Percentiles rank a stretch among this genome's conserved stretches.
These are phyloP conservation scores for Triticum urartu DNA, from an alignment of 176 grass and related monocot species.

Conservation along the genomic window DNA sequence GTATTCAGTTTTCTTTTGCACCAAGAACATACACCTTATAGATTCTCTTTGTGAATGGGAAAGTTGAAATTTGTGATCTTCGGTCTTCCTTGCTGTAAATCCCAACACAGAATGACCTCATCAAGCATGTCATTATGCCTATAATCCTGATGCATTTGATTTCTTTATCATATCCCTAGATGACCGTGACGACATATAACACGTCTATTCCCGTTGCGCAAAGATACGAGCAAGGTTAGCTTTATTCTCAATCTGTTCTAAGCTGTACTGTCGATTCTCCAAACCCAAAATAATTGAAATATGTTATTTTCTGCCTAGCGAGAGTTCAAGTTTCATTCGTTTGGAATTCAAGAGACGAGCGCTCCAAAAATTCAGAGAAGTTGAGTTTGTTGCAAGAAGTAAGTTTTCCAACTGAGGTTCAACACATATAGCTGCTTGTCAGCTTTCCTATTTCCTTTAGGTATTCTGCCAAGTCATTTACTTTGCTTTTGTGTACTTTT, in stretches of 20 bases:
- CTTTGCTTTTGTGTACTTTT: slow-evolving; percentile 1
- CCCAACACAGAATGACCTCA: not conserved
- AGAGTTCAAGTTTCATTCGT: slow-evolving; percentile 92
- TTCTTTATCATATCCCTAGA: slow-evolving; percentile 42
- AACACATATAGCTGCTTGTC: not conserved
- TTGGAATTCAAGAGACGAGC: slow-evolving; percentile 93
- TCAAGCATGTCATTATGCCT: not conserved
- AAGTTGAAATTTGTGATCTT: not conserved
- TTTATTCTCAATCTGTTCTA: not conserved
- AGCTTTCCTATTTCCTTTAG: not conserved
- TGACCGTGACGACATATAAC: slow-evolving; percentile 95
- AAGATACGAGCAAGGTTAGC: slow-evolving; percentile 84
- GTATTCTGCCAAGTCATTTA: not conserved
- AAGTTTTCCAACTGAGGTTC: slow-evolving; percentile 40
- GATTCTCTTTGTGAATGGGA: not conserved
- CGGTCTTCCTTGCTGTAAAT: not conserved
- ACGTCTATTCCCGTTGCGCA: slow-evolving; percentile 77
- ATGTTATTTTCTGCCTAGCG: slow-evolving; percentile 43
- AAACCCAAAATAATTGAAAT: slow-evolving; percentile 25
- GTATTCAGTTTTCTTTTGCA: not conserved
- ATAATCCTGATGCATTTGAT: not conserved
- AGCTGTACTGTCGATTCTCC: not conserved
- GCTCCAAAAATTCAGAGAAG: slow-evolving; percentile 59
- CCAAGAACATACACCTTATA: not conserved
- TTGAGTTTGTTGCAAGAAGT: slow-evolving; percentile 75